These are phyloP conservation scores for Spizellomyces punctatus DNA, from an alignment of 192 early-diverging fungal species.

Conservation along the genomic window DNA sequence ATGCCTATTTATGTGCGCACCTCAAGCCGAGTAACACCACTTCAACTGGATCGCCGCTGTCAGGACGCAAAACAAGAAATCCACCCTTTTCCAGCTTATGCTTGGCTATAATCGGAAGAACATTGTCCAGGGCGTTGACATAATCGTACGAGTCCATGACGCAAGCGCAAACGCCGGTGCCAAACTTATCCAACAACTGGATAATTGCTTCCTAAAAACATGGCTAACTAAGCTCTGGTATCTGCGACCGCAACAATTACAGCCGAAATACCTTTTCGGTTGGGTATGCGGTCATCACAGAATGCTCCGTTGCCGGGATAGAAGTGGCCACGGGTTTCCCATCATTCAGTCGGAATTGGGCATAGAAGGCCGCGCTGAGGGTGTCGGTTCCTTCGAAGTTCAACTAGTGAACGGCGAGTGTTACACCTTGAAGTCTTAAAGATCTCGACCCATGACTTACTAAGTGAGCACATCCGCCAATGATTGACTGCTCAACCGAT, in stretches of 20 bases:
- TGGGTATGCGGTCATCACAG: constrained; percentile 78
- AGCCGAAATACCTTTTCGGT: constrained; percentile 59
- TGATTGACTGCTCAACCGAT: constrained; percentile 80
- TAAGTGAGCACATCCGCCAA: constrained; percentile 84
- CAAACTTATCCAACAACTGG: constrained; percentile 67
- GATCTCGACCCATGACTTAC: constrained; percentile 34
- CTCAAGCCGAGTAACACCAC: constrained; percentile 72
- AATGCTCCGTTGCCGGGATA: constrained; percentile 90
- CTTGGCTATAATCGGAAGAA: constrained; percentile 70
- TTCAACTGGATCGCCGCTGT: constrained; percentile 81
- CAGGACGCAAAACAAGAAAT: constrained; percentile 79
- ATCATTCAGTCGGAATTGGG: constrained; percentile 73
- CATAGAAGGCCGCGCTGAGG: constrained; percentile 76
- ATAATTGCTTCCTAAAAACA: constrained; percentile 61
- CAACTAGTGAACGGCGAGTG: constrained; percentile 45
- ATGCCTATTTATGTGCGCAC: constrained; percentile 37
- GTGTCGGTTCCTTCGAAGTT: constrained; percentile 85
- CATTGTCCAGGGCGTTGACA: constrained; percentile 65
- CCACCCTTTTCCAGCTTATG: constrained; percentile 77
- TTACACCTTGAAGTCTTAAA: background rate
- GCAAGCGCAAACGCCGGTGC: constrained; percentile 75
- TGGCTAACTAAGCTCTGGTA: background rate
- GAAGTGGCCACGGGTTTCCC: constrained; percentile 74
- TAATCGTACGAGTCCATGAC: constrained; percentile 95
- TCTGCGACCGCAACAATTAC: background rate